Conservation (phyloP, 306 rosid species). For the Astragalus membranaceus region DNA sequence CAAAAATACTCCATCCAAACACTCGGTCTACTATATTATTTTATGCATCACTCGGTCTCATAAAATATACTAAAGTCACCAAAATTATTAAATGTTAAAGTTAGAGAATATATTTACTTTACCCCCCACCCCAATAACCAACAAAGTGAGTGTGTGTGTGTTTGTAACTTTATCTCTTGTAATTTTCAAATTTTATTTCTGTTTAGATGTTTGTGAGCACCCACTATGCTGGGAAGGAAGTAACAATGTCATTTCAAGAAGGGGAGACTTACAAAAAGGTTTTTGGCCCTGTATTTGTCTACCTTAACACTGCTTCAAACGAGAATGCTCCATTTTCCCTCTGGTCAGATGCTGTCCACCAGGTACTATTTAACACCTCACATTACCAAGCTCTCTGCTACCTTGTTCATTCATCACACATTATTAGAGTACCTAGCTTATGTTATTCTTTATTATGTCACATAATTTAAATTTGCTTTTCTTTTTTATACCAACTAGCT, state of each 20-base stretch:
- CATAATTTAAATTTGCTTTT: background rate
- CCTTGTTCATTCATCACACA: background rate
- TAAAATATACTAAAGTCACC: too few species aligned
- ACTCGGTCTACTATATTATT: too few species aligned
- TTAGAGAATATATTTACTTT: too few species aligned
- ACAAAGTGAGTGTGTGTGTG: background rate
- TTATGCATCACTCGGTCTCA: too few species aligned
- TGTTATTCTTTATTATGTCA: background rate
- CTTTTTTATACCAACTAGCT: constrained; percentile 24
- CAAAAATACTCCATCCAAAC: too few species aligned
- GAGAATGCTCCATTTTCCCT: constrained; percentile 24
- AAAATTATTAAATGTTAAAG: too few species aligned
- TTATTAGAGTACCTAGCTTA: background rate
- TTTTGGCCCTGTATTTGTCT: constrained; percentile 64
- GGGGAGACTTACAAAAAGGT: constrained; percentile 77
- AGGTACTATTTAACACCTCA: constrained; percentile 37
- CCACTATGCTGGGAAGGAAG: constrained; percentile 72
- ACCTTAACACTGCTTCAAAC: constrained; percentile 44
- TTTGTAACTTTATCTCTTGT: background rate
- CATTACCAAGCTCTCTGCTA: too few species aligned
- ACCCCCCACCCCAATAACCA: background rate
- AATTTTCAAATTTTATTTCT: background rate
- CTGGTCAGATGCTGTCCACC: constrained; percentile 59
- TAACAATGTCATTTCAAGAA: constrained; percentile 40
- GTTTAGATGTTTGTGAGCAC: constrained; percentile 75